Percentiles rank a stretch among this genome's conserved stretches.
Evolutionary conservation across 441 rosid species (phyloP).

Genomic region (Iberis amara): DNA sequence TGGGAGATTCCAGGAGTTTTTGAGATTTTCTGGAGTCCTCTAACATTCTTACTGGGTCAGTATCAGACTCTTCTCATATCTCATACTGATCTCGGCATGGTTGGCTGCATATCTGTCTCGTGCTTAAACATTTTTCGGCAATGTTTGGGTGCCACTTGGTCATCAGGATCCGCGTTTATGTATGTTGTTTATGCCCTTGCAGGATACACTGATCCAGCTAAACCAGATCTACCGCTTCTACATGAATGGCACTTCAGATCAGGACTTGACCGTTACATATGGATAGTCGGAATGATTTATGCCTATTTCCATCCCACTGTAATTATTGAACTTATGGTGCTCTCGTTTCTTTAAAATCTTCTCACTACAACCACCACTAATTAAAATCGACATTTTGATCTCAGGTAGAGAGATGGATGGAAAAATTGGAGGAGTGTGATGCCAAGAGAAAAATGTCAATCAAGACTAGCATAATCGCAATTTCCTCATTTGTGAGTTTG

Average conservation of each 20-base stretch:
- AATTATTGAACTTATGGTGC: conserved; percentile 24
- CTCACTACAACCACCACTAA: not conserved
- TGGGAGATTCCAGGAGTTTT: conserved; percentile 98
- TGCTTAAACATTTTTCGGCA: no score
- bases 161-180: conserved; percentile 2
- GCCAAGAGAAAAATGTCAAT: conserved; percentile 58
- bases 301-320: conserved; percentile 96
- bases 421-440: conserved; percentile 94
- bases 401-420: conserved; percentile 98
- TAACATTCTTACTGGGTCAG: conserved; percentile 73
- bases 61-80: not conserved
- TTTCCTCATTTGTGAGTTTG: conserved; percentile 61
- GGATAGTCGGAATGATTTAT: conserved; percentile 96
- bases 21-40: conserved; percentile 79
- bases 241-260: conserved; percentile 99
- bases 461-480: conserved; percentile 55
- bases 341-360: not conserved
- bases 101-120: no score
- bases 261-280: conserved; percentile 96
- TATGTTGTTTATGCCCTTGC: conserved; percentile 26
- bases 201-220: conserved; percentile 95
- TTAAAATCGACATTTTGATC: conserved; percentile 22
- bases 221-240: conserved; percentile 69
- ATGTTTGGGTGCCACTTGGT: conserved; percentile 3
- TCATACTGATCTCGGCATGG: not conserved